Evolutionary conservation across 2,329 filamentous ascomycete species (phyloP).

Genomic region (Aphanoascus verrucosus): DNA sequence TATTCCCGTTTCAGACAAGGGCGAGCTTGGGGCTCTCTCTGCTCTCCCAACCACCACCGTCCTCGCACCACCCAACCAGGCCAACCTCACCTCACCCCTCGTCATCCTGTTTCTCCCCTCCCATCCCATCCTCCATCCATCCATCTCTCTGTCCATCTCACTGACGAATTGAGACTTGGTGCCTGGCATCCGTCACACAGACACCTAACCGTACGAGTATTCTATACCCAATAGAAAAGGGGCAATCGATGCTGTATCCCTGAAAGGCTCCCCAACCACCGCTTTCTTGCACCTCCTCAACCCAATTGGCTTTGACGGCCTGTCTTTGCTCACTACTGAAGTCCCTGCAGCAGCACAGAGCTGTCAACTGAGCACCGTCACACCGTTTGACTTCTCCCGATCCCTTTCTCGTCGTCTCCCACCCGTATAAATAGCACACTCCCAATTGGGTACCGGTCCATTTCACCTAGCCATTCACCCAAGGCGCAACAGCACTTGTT

Average conservation of each 20-base stretch:
- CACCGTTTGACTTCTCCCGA: background rate
- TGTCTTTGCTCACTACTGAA: background rate
- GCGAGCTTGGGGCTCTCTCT: background rate
- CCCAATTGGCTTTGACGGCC: background rate
- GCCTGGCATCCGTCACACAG: constrained; percentile 3
- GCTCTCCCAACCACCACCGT: background rate
- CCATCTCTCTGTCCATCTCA: background rate
- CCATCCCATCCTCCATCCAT: background rate
- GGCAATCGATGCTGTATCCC: background rate
- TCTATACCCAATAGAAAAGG: background rate
- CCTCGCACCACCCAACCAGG: background rate
- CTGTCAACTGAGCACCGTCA: background rate
- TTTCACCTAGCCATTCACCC: background rate
- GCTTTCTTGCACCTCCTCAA: background rate
- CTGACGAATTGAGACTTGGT: background rate
- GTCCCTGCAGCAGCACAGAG: background rate
- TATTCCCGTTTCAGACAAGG: background rate
- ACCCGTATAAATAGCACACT: background rate
- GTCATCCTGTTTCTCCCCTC: background rate
- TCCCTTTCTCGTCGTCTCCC: background rate
- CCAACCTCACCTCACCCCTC: background rate
- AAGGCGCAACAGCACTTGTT: background rate
- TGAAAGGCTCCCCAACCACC: background rate
- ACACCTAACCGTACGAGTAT: background rate
- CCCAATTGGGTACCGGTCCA: background rate